A percentile compares a stretch with the other conserved stretches of the same genome.
phyloP scores from a whole-genome alignment of 2,329 filamentous ascomycete genomes.

The Alternaria incomplexa region DNA sequence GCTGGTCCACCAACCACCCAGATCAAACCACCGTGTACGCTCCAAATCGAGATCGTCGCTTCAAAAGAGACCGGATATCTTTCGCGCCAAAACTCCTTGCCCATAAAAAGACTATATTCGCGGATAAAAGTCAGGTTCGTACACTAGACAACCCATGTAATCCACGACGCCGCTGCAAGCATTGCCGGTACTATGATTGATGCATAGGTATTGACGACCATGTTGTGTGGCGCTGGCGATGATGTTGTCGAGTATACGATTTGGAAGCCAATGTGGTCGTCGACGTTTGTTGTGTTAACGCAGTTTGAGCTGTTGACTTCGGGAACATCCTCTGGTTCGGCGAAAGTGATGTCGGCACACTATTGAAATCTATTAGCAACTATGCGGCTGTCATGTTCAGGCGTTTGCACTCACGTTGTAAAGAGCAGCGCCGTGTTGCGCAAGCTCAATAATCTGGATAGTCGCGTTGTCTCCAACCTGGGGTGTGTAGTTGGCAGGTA shows the following conservation, averaged over 20 bases:
- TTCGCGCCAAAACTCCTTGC: constrained; percentile 19
- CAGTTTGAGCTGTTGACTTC: constrained; percentile 83
- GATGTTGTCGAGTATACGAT: constrained; percentile 70
- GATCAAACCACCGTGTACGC: background rate
- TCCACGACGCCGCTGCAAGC: constrained; percentile 33
- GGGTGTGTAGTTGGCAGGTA: constrained; percentile 74
- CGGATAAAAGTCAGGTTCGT: constrained; percentile 2
- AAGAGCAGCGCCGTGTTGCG: constrained; percentile 80
- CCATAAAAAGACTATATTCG: constrained; percentile 4
- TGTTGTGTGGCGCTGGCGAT: constrained; percentile 34
- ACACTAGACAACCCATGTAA: constrained; percentile 28
- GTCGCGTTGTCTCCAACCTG: constrained; percentile 87
- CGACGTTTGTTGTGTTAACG: constrained; percentile 73
- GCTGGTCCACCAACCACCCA: background rate
- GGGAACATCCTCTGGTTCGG: constrained; percentile 75
- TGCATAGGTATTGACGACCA: constrained; percentile 32
- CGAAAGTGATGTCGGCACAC: constrained; percentile 96
- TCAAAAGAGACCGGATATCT: constrained; percentile 29
- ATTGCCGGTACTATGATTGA: constrained; percentile 38
- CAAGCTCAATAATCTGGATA: constrained; percentile 84
- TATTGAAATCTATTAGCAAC: constrained; percentile 47
- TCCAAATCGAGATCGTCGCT: constrained; percentile 4
- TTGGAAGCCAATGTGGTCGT: constrained; percentile 68
- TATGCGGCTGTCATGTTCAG: background rate
- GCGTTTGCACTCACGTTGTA: constrained; percentile 69